Evolutionary conservation across 306 rosid genomes (phyloP), one percentile per base, ranked within the genome.

Genomic region (Vigna radiata): DNA sequence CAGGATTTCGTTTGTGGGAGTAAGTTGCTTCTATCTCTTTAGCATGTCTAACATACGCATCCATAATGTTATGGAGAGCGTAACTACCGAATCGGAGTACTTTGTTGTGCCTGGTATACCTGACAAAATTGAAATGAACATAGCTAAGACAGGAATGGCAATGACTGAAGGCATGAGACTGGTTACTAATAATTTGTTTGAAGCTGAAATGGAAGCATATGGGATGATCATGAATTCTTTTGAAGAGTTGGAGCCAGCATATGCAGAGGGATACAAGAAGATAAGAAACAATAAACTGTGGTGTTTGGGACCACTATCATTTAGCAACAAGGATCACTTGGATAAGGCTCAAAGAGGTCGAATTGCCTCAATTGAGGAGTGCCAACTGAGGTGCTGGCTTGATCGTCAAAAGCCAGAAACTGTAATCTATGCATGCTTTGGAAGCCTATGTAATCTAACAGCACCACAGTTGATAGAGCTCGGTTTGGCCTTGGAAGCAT

Each of bases 321-420:
- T 56, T 48, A 7, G 67, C 71, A 88, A 90, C 80, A 53, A 73
- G 19, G 71, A 78, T 58, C 46, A 70, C 56, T 70, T 79, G 46
- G 93, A 90, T 54, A 86, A 79, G 82, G 86, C 81, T 37, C 79
- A 86, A 31, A 84, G 96, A 83, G 96, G 97, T 10, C 68, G 85
- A 65, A 82, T 69, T 33, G 70, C 63, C 6, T 21, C 87, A 19
- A 70, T 78, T 21, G 78, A 86, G 19, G 86, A 82, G 29, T 31
- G 67, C 18, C n/a, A 85, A 33, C 21, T 84, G 7, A 77, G 77
- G 7, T 86, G 36, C 12, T 66, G 96, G 97, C 91, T 92, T 39
- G 88, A 90, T 25, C 71, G 23, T 16, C 75, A 60, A 23, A 68
- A 83, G 2, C 53, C 83, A 23, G n/a, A 6, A 16, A 82, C 77